Conservation (phyloP, 495 filamentous ascomycete species). For the Trichocladium uniseriatum region DNA sequence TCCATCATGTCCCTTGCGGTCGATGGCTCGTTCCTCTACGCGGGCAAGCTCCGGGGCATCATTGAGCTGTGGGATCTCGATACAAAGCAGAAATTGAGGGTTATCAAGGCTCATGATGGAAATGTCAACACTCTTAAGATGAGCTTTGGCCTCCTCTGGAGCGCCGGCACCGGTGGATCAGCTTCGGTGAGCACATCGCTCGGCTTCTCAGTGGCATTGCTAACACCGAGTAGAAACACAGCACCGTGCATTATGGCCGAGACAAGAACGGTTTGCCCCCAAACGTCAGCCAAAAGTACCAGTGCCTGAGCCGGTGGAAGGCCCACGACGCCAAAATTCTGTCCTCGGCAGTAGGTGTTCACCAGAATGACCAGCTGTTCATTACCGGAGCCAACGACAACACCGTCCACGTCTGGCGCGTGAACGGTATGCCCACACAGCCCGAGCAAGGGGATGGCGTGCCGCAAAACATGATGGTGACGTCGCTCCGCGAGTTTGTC, state of each 20-base stretch:
- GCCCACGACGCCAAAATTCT: slow-evolving; percentile 81
- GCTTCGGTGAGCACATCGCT: slow-evolving; percentile 52
- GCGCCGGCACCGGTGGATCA: slow-evolving; percentile 67
- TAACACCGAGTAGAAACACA: slow-evolving; percentile 42
- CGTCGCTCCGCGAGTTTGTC: slow-evolving; percentile 72
- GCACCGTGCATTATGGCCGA: slow-evolving; percentile 45
- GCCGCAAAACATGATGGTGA: slow-evolving; percentile 65
- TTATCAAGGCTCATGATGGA: slow-evolving; percentile 65
- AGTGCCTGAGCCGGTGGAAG: slow-evolving; percentile 71
- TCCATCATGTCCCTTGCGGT: slow-evolving; percentile 74
- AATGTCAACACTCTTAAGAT: slow-evolving; percentile 82
- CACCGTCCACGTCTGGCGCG: slow-evolving; percentile 78
- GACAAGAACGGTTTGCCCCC: slow-evolving; percentile 38
- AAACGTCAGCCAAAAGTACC: slow-evolving; percentile 83
- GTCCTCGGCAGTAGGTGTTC: slow-evolving; percentile 66
- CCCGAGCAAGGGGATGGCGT: slow-evolving; percentile 22
- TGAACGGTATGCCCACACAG: slow-evolving; percentile 47
- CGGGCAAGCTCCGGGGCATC: slow-evolving; percentile 78
- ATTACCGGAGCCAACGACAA: slow-evolving; percentile 95
- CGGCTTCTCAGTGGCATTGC: background rate
- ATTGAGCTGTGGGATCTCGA: slow-evolving; percentile 96
- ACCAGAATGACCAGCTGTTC: slow-evolving; percentile 61
- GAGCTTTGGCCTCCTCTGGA: slow-evolving; percentile 75
- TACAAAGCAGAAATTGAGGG: slow-evolving; percentile 80
- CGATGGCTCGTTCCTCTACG: slow-evolving; percentile 84